Evolutionary conservation across 805 yeast genomes (phyloP).

Genomic region (Metschnikowia noctiluminum): DNA sequence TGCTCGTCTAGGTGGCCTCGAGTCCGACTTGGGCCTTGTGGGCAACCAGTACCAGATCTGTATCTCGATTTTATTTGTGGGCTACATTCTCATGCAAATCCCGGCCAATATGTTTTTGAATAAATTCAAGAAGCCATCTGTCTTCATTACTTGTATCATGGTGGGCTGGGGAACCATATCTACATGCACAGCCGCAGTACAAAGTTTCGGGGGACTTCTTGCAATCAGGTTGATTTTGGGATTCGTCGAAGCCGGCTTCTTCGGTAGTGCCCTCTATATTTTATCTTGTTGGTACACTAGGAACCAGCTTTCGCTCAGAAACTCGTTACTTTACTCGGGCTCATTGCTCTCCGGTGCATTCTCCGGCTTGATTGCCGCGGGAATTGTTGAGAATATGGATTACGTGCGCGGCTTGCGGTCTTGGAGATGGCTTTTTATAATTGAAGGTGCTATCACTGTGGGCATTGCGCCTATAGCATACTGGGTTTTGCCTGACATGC

Average conservation of each 20-base stretch:
- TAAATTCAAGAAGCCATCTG: conserved; percentile 47
- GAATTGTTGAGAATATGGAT: conserved; percentile 42
- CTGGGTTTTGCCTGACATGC: conserved; percentile 50
- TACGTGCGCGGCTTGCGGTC: conserved; percentile 17
- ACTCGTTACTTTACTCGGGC: conserved; percentile 50
- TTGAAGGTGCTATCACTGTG: conserved; percentile 55
- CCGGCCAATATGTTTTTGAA: conserved; percentile 48
- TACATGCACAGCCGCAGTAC: conserved; percentile 47
- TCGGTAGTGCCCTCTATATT: conserved; percentile 46
- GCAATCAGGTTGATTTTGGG: conserved; percentile 49
- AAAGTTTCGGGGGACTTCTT: conserved; percentile 41
- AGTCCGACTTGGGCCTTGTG: conserved; percentile 38
- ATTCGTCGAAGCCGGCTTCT: conserved; percentile 45
- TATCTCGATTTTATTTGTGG: conserved; percentile 50
- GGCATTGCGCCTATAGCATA: conserved; percentile 43
- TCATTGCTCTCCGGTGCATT: conserved; percentile 52
- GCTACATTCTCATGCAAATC: conserved; percentile 47
- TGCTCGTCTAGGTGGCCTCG: conserved; percentile 50
- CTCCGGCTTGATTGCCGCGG: conserved; percentile 54
- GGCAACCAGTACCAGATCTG: conserved; percentile 48
- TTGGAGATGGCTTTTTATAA: conserved; percentile 57
- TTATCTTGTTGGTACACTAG: conserved; percentile 56
- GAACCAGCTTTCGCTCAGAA: conserved; percentile 47
- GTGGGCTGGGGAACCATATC: conserved; percentile 49
- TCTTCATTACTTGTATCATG: conserved; percentile 49